Percentiles rank a stretch among this genome's conserved stretches.
Conservation (phyloP, 805 yeast species). For the Zygosaccharomyces rouxii region DNA sequence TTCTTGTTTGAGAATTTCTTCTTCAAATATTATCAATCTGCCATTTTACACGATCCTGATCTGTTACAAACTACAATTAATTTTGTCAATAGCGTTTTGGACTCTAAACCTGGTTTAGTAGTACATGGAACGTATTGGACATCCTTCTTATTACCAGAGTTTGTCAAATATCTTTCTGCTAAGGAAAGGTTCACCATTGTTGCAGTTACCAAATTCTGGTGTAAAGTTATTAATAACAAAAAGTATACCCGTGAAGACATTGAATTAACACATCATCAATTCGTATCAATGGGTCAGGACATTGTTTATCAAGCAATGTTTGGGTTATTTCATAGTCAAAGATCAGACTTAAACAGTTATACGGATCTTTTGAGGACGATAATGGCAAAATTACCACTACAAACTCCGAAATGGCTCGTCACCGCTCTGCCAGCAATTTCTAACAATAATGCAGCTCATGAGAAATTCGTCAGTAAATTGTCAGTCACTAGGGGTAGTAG, state of each 20-base stretch:
- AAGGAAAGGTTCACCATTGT: constrained; percentile 51
- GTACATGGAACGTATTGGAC: constrained; percentile 32
- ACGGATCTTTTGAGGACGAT: constrained; percentile 49
- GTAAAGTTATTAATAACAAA: constrained; percentile 42
- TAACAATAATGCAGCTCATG: constrained; percentile 35
- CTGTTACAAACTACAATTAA: constrained; percentile 47
- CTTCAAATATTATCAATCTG: constrained; percentile 30
- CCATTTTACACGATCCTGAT: constrained; percentile 55
- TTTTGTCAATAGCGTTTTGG: constrained; percentile 48
- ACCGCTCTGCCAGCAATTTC: constrained; percentile 26
- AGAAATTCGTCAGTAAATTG: constrained; percentile 49
- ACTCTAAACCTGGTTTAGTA: constrained; percentile 46
- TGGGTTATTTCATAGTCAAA: constrained; percentile 45
- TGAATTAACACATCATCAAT: constrained; percentile 29
- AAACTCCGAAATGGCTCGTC: constrained; percentile 47
- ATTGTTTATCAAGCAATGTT: constrained; percentile 35
- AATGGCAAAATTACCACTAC: constrained; percentile 46
- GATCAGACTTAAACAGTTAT: constrained; percentile 59
- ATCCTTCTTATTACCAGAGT: constrained; percentile 28
- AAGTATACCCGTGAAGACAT: constrained; percentile 44
- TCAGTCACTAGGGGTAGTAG: constrained; percentile 63
- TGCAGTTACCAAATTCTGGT: constrained; percentile 52
- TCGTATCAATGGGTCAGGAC: constrained; percentile 26
- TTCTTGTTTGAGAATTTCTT: constrained; percentile 40
- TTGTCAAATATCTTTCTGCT: constrained; percentile 33